These are phyloP conservation scores for Adansonia rubrostipa DNA, from an alignment of 441 rosid genomes.

Conservation along the genomic window DNA sequence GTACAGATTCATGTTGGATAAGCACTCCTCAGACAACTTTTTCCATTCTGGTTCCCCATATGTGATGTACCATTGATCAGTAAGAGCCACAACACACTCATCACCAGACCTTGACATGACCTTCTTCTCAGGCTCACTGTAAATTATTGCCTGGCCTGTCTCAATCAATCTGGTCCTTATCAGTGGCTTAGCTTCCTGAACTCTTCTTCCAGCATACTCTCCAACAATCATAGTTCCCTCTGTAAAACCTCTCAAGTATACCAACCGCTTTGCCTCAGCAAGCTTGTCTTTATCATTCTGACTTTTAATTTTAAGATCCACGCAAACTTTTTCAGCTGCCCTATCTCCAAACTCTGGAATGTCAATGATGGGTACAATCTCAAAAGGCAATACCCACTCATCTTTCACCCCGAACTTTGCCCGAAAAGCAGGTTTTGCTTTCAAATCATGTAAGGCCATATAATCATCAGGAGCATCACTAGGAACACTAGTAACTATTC, in stretches of 20 bases:
- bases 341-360: slow-evolving; percentile 86
- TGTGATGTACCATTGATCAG: slow-evolving; percentile 95
- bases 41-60: slow-evolving; percentile 91
- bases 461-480: slow-evolving; percentile 96
- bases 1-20: slow-evolving; percentile 74
- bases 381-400: slow-evolving; percentile 86
- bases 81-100: slow-evolving; percentile 97
- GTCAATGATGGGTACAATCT: slow-evolving; percentile 74
- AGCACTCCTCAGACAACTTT: slow-evolving; percentile 75
- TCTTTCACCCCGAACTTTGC: slow-evolving; percentile 80
- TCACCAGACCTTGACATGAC: slow-evolving; percentile 97
- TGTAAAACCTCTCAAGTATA: slow-evolving; percentile 82
- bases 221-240: slow-evolving; percentile 88
- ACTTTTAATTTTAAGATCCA: slow-evolving; percentile 78
- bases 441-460: slow-evolving; percentile 81
- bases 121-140: slow-evolving; percentile 92
- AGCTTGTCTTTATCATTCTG: slow-evolving; percentile 92
- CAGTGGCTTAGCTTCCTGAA: slow-evolving; percentile 82
- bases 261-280: slow-evolving; percentile 86
- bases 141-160: slow-evolving; percentile 73
- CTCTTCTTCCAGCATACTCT: slow-evolving; percentile 71
- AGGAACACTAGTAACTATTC: slow-evolving; percentile 93
- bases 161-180: slow-evolving; percentile 68
- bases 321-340: slow-evolving; percentile 86
- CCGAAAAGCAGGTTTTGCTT: slow-evolving; percentile 76